These are phyloP conservation scores for Aspergillus affinis DNA, from an alignment of 495 filamentous ascomycete genomes.

Conservation along the genomic window DNA sequence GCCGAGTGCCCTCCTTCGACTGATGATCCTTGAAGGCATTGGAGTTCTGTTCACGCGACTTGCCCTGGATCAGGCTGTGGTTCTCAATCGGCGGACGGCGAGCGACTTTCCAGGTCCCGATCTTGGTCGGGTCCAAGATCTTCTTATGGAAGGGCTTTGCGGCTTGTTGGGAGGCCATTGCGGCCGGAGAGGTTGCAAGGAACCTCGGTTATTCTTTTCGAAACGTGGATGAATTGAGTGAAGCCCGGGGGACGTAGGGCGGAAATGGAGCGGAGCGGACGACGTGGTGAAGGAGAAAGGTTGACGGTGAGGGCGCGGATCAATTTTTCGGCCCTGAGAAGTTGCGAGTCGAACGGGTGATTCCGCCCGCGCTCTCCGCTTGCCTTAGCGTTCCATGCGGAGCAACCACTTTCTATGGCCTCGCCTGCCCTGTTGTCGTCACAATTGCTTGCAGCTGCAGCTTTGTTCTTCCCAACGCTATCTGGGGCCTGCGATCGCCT, in stretches of 20 bases:
- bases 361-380: slow-evolving; percentile 10
- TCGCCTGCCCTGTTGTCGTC: neutral
- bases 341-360: slow-evolving; percentile 12
- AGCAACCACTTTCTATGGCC: neutral
- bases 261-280: neutral
- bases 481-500: neutral
- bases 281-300: slow-evolving; percentile 7
- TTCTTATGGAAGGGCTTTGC: slow-evolving; percentile 34
- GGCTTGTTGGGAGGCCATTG: slow-evolving; percentile 41
- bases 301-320: slow-evolving; percentile 19
- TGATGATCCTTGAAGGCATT: slow-evolving; percentile 45
- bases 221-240: neutral
- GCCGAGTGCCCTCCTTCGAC: slow-evolving; percentile 38
- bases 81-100: slow-evolving; percentile 42
- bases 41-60: slow-evolving; percentile 33
- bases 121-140: slow-evolving; percentile 47
- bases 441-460: neutral
- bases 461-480: neutral
- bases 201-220: slow-evolving; percentile 5
- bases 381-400: neutral
- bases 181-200: slow-evolving; percentile 24
- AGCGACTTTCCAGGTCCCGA: slow-evolving; percentile 41
- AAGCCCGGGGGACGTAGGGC: slow-evolving; percentile 1
- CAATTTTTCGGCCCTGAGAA: slow-evolving; percentile 28
- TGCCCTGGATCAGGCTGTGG: slow-evolving; percentile 40